These are phyloP conservation scores for Aciculoconidium aculeatum DNA, from an alignment of 805 yeast species.

Conservation along the genomic window DNA sequence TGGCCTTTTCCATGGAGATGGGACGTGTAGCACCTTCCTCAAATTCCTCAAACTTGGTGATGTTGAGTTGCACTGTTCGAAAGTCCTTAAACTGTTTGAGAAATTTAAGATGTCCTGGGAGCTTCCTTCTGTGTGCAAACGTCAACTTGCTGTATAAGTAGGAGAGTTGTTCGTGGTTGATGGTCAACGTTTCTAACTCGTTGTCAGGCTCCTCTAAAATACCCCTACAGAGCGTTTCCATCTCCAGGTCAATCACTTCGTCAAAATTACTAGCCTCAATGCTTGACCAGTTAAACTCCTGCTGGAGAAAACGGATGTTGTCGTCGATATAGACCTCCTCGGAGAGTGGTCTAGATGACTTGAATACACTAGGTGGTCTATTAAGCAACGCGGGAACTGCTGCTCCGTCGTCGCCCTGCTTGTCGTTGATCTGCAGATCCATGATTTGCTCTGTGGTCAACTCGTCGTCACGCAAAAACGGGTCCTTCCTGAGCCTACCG, in stretches of 20 bases:
- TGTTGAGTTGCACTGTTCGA: conserved; percentile 21
- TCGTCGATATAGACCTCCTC: conserved; percentile 28
- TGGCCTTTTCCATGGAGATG: too few relatives aligned
- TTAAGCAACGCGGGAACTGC: neutral
- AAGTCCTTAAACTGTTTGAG: conserved; percentile 34
- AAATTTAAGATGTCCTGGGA: conserved; percentile 30
- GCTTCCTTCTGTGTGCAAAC: conserved; percentile 17
- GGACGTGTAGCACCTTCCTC: too few relatives aligned
- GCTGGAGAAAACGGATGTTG: conserved; percentile 21
- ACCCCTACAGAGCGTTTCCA: conserved; percentile 3
- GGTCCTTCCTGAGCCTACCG: conserved; percentile 11
- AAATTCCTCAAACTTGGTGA: conserved; percentile 27
- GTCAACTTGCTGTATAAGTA: conserved; percentile 18
- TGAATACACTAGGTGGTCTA: conserved; percentile 1
- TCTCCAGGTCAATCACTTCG: conserved; percentile 4
- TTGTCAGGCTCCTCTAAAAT: conserved; percentile 4
- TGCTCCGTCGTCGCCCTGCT: conserved; percentile 8
- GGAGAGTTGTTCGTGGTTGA: conserved; percentile 22
- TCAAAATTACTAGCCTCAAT: conserved; percentile 7
- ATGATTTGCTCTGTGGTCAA: conserved; percentile 35
- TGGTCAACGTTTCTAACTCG: conserved; percentile 13
- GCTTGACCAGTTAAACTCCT: conserved; percentile 21
- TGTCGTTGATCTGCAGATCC: conserved; percentile 32
- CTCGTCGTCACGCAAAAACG: conserved; percentile 37
- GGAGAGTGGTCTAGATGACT: conserved; percentile 8